Percentiles rank a stretch among this genome's conserved stretches.
These are phyloP conservation scores for Cytidiella melzeri DNA, from an alignment of 768 basidiomycete genomes.

Conservation along the genomic window DNA sequence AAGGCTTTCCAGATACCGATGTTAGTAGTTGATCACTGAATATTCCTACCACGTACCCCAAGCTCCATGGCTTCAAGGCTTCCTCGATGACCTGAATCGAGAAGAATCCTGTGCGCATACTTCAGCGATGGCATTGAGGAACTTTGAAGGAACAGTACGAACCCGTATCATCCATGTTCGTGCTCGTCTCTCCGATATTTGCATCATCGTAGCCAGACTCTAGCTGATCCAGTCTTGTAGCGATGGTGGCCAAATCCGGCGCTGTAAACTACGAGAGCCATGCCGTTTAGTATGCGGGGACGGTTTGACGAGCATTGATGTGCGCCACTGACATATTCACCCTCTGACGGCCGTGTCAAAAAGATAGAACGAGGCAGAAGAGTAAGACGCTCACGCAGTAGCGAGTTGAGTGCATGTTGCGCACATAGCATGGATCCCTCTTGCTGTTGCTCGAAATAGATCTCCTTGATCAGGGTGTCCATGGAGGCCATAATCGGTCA, in stretches of 20 bases:
- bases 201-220: constrained; percentile 44
- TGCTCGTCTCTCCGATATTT: constrained; percentile 40
- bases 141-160: not conserved
- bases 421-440: constrained; percentile 80
- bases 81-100: constrained; percentile 85
- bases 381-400: constrained; percentile 56
- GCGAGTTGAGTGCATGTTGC: constrained; percentile 77
- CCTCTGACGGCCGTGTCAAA: too few species aligned
- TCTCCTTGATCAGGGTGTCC: constrained; percentile 44
- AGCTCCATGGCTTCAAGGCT: constrained; percentile 78
- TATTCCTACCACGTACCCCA: constrained; percentile 45
- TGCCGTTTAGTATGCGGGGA: constrained; percentile 8
- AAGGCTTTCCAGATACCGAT: constrained; percentile 40
- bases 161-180: constrained; percentile 94
- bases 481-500: constrained; percentile 56
- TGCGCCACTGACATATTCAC: constrained; percentile 39
- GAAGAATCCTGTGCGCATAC: constrained; percentile 67
- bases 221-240: constrained; percentile 56
- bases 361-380: too few species aligned
- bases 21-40: not conserved
- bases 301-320: not conserved
- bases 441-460: constrained; percentile 80
- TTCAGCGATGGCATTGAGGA: constrained; percentile 1
- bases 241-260: constrained; percentile 73
- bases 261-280: constrained; percentile 55